These are phyloP conservation scores for Maudiozyma serrabonitensis DNA, from an alignment of 805 yeast species.

Conservation along the genomic window DNA sequence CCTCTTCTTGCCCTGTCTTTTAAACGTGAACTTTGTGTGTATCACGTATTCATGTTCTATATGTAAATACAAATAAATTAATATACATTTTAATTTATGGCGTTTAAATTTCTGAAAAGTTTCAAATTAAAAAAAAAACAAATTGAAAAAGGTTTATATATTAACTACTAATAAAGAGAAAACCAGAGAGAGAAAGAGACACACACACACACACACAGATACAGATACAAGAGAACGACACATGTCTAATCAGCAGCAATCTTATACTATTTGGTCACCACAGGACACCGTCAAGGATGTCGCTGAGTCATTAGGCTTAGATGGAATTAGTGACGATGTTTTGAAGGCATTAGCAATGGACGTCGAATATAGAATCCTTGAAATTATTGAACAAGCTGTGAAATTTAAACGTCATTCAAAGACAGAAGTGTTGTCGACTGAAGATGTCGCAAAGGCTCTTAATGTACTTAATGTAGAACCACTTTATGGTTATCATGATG, in stretches of 20 bases:
- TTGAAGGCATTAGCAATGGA: constrained; percentile 96
- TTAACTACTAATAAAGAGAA: background rate
- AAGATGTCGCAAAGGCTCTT: constrained; percentile 74
- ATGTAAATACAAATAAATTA: background rate
- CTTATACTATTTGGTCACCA: constrained; percentile 95
- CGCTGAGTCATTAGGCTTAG: constrained; percentile 81
- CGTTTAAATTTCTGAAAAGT: background rate
- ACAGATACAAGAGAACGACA: background rate
- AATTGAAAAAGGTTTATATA: background rate
- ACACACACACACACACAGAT: background rate
- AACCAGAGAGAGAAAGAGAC: background rate
- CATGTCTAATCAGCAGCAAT: constrained; percentile 30
- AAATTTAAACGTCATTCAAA: constrained; percentile 94
- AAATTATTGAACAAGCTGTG: constrained; percentile 87
- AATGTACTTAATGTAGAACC: constrained; percentile 88
- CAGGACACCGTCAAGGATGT: constrained; percentile 94
- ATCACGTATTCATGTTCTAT: too few relatives aligned
- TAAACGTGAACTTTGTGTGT: background rate
- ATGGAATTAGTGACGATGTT: constrained; percentile 76
- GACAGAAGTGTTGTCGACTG: constrained; percentile 67
- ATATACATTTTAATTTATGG: background rate
- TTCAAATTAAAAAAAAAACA: background rate
- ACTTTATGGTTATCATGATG: constrained; percentile 68
- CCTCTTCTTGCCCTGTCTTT: background rate
- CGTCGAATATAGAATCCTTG: constrained; percentile 95